Percentiles rank a stretch among this genome's conserved stretches.
Evolutionary conservation across 2,329 filamentous ascomycete genomes (phyloP).

Genomic region (Chaetoscypha palmicola): DNA sequence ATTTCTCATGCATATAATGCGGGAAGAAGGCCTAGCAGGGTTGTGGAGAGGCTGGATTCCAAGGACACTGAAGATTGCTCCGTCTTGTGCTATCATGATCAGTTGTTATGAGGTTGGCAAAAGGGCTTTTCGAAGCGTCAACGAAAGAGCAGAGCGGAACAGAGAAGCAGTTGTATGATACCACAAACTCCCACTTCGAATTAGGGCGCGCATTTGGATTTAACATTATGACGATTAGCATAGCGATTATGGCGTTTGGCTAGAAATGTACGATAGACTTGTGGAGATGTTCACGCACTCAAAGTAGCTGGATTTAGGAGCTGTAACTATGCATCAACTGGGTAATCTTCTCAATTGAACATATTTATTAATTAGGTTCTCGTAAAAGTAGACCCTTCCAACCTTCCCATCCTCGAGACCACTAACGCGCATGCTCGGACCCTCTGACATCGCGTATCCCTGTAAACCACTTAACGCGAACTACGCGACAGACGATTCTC

Average conservation of each 20-base stretch:
- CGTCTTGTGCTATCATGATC: slow-evolving; percentile 98
- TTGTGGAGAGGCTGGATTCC: slow-evolving; percentile 91
- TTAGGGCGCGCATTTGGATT: background rate
- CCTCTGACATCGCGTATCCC: slow-evolving; percentile 21
- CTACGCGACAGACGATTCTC: background rate
- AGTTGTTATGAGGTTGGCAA: slow-evolving; percentile 96
- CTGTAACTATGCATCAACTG: no score
- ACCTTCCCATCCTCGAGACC: no score
- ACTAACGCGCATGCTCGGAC: no score
- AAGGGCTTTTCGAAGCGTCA: slow-evolving; percentile 71
- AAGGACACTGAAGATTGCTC: slow-evolving; percentile 86
- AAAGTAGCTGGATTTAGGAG: no score
- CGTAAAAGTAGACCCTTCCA: no score
- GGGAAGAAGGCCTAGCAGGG: slow-evolving; percentile 71
- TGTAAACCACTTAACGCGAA: slow-evolving; percentile 16
- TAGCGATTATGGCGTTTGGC: slow-evolving; percentile 21
- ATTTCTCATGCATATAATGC: slow-evolving; percentile 86
- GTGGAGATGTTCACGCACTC: no score
- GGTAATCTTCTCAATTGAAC: no score
- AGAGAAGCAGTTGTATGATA: slow-evolving; percentile 16
- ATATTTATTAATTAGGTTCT: no score
- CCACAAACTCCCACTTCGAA: slow-evolving; percentile 6
- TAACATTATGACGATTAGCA: slow-evolving; percentile 15
- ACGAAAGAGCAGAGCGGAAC: slow-evolving; percentile 42
- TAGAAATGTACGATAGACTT: slow-evolving; percentile 13